Evolutionary conservation across 192 early-diverging fungal genomes (phyloP), one percentile per base, ranked within the genome.

Genomic region (Coemansia sp.): DNA sequence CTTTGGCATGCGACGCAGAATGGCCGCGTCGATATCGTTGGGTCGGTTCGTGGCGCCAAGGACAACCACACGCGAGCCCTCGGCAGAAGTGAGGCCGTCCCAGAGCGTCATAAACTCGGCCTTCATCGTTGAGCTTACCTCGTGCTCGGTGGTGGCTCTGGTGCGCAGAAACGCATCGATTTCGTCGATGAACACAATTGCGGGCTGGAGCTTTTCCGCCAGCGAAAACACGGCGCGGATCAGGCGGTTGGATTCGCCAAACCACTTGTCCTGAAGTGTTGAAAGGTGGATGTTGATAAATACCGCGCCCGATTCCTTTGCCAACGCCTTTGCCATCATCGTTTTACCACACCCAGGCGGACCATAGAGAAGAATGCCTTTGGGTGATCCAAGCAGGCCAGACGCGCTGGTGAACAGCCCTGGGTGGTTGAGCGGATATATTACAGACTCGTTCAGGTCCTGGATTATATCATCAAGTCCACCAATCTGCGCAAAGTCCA

Each of bases 31-130:
- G 55, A 99, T 95, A 72, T 99, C 97, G 75, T 91, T 94, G 19
- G 97, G 97, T 41, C 97, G 81, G 76, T 99, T 99, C 0, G 97
- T 99, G 1, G 95, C 95, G 44, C 96, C 96, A 47, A 96, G 65
- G 62, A 96, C 90, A 64, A 92, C 79, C 57, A 90, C 86, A 3
- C 69, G 70, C 11, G 67, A 65, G 9, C 60, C 74, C 48, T 75
- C 73, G 19, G 59, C 56, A 5, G 79, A 69, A 2, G 89, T 87
- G 60, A 99, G 79, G 5, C 97, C 97, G 74, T 99, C 97, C 97
- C 97, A 99, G 64, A 98, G 85, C 52, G 88, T 89, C 94, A 99
- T 98, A 71, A 98, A 99, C 82, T 98, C 97, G 20, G 97, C 96
- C 83, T 99, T 99, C 96, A 99, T 99, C 85, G 97, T 97, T 37